phyloP scores from a whole-genome alignment of 1,284 basidiomycete genomes.

The Austropuccinia psidii region DNA sequence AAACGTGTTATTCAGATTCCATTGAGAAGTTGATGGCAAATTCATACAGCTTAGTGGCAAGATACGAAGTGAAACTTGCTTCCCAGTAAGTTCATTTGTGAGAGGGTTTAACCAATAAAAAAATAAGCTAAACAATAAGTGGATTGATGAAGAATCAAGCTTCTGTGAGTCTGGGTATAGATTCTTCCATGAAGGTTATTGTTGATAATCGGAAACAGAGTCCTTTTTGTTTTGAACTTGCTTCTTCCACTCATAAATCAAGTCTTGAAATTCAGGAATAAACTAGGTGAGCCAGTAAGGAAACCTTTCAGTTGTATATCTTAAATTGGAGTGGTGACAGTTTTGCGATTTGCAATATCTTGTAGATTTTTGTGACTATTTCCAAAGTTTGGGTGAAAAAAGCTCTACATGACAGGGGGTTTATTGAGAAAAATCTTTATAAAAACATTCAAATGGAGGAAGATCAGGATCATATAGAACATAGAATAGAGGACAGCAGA shows the following conservation, averaged over 20 bases:
- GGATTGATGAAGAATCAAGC: too few relatives aligned
- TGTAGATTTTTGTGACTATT: neutral
- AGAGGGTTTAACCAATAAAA: too few relatives aligned
- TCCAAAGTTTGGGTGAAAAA: too few relatives aligned
- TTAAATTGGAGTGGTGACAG: neutral
- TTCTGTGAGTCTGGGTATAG: too few relatives aligned
- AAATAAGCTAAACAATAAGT: too few relatives aligned
- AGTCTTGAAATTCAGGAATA: neutral
- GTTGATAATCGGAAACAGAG: neutral
- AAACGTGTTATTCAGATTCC: too few relatives aligned
- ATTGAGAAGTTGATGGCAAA: too few relatives aligned
- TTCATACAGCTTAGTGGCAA: too few relatives aligned
- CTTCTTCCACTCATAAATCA: slow-evolving; percentile 19
- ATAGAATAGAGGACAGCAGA: neutral
- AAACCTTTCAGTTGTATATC: neutral
- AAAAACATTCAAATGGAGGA: neutral
- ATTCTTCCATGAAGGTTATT: neutral
- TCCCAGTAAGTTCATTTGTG: too few relatives aligned
- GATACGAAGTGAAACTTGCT: too few relatives aligned
- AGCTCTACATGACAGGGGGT: neutral
- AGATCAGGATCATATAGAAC: neutral
- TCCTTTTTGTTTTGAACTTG: too few relatives aligned
- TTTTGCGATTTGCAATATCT: neutral
- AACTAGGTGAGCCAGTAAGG: neutral
- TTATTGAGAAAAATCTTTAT: neutral